Percentiles rank a stretch among this genome's conserved stretches.
Evolutionary conservation across 495 filamentous ascomycete species (phyloP).

Genomic region (Xylaria palmicola): DNA sequence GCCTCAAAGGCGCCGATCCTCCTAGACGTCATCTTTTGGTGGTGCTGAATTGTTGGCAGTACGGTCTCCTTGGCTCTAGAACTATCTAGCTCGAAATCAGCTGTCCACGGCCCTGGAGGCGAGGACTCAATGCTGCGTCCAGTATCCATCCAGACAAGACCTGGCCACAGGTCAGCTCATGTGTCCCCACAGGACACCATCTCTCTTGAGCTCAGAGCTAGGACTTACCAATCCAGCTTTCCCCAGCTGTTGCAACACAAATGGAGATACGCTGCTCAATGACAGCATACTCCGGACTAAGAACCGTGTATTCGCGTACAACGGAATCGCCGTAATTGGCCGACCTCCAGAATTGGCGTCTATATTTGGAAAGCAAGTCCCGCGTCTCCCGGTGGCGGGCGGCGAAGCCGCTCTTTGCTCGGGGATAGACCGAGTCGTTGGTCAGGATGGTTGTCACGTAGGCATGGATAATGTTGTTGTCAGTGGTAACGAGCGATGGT

Average conservation of each 20-base stretch:
- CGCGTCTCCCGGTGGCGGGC: not conserved
- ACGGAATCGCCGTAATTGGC: slow-evolving; percentile 20
- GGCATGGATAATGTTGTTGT: not conserved
- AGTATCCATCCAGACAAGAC: slow-evolving; percentile 1
- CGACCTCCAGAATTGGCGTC: not conserved
- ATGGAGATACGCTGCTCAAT: slow-evolving; percentile 30
- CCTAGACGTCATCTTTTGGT: not conserved
- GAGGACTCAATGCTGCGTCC: not conserved
- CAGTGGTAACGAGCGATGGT: not conserved
- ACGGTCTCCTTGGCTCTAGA: not conserved
- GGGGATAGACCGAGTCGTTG: not conserved
- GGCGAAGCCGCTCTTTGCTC: not conserved
- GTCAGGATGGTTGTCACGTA: not conserved
- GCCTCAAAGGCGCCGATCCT: not conserved
- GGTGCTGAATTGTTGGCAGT: not conserved
- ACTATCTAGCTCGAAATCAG: not conserved
- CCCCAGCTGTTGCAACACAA: not conserved
- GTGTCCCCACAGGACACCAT: no score
- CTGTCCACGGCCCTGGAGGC: not conserved
- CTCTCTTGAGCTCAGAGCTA: not conserved
- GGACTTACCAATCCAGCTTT: not conserved
- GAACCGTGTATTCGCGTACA: slow-evolving; percentile 19
- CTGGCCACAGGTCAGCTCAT: not conserved
- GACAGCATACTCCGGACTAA: slow-evolving; percentile 15
- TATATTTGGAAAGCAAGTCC: not conserved